Evolutionary conservation across 768 basidiomycete species (phyloP), one percentile per base, ranked within the genome.

Genomic region (Coprinopsis marcescibilis): DNA sequence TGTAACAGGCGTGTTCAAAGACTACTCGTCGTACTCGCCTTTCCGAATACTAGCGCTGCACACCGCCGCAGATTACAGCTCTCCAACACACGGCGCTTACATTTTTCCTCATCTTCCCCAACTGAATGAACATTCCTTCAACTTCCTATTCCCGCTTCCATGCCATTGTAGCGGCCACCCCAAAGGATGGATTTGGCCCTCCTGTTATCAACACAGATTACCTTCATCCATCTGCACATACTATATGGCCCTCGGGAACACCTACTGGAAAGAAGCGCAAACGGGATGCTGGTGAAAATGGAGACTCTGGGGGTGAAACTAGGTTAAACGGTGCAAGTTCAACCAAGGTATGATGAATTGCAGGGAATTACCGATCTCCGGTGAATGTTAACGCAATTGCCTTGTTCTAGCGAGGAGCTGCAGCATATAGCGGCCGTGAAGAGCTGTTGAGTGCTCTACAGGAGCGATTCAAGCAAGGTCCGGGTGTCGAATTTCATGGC

Each of bases 401-500:
- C 17, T 41, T 24, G 39, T 34, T 12, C 43, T 37, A 30, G 35
- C 48, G 68, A 66, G 57, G 58, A 23, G 57, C 64, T 11, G 59
- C 54, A 21, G 46, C 47, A 15, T 70, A 62, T 41, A 45, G 56
- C n/a, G 60, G 58, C 47, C 55, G 63, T 32, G 55, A 62, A 29
- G 52, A 62, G 23, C 57, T 71, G 15, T 58, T 71, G 49, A 40
- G 57, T 19, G 65, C 65, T 3, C 57, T 73, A 33, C 52, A 55
- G 25, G 57, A 62, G 6, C 54, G 57, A 25, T 71, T 71, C 53
- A 57, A 57, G 38, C 55, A 60, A 45, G 62, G 57, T 10, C 58
- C 62, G 2, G 48, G 63, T 39, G 69, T 73, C 44, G 66, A 71
- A 45, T 75, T 75, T 50, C 65, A 70, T 38, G 72, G 70, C 30